Base-by-base conservation (phyloP, 148 eudicot genomes). In the Vaccinium macrocarpon region DNA sequence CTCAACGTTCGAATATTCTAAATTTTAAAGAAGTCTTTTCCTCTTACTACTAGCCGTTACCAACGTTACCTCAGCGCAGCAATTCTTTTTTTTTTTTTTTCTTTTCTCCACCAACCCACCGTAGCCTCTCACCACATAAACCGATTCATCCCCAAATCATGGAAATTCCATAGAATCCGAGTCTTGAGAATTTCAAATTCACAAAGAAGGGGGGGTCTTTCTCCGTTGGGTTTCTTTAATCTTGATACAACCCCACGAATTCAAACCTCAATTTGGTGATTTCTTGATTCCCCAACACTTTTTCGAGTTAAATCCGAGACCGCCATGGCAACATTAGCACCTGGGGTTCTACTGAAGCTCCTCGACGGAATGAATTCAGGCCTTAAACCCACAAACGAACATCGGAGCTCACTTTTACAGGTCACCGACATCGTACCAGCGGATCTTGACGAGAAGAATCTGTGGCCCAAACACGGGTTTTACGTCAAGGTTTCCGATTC, bases 391-490 rank as follows among this genome's bases (percentile, higher is more conserved):
- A 93, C 95, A 0, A 86, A 89, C 27, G 94, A 96, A 83, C 91
- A 96, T 81, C 86, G 99, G 27, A 92, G 93, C 82, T 90, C 98
- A 1, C 89, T 96, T 2, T 77, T 96, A 13, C 99, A 96, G 84
- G 95, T 95, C 15, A 94, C 95, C 10, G 98, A 94, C 76, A 96
- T 96, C 4, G 97, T 96, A 49, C 99, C 99, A 0, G 95, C 95
- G 0, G 99, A 96, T 82, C 94, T 96, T 11, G 98, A 94, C 49
- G 99, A 93, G 88, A 93, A 93, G 72, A 90, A 86, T 62, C 91
- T 97, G 3, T 88, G 89, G 89, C 99, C 99, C 0, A 97, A 91
- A 25, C 97, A 88, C 9, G 99, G 98, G 1, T 97, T 97, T 59
- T 97, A 91, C 83, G 91, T 97, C 0, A 97, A 97, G 61, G 88